Evolutionary conservation across 257 asterid species (phyloP).

Genomic region (Leonotis leonurus): DNA sequence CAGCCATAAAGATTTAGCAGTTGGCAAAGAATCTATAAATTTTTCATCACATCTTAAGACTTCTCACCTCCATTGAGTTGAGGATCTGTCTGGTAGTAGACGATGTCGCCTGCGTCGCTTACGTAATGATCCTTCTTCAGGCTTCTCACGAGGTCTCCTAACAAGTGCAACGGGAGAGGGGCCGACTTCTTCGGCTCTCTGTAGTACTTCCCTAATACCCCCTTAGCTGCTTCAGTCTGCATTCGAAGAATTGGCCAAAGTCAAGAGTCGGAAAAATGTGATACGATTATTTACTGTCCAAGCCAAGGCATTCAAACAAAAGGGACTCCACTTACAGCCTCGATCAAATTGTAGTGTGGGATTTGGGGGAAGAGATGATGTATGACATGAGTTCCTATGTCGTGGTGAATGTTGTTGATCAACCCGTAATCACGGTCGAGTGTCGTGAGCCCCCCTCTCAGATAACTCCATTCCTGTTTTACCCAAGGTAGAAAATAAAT

Average conservation of each 20-base stretch:
- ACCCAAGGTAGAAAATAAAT: neutral
- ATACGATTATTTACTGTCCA: neutral
- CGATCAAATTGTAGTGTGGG: slow-evolving; percentile 76
- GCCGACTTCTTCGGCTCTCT: slow-evolving; percentile 72
- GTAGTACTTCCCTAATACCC: slow-evolving; percentile 72
- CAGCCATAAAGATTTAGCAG: slow-evolving; percentile 1
- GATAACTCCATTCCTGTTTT: slow-evolving; percentile 82
- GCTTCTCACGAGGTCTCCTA: slow-evolving; percentile 60
- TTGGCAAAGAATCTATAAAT: slow-evolving; percentile 1
- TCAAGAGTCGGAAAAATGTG: neutral
- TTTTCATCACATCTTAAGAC: neutral
- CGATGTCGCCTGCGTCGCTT: slow-evolving; percentile 62
- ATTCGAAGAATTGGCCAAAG: neutral
- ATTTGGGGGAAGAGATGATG: slow-evolving; percentile 96
- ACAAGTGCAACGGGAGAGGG: slow-evolving; percentile 57
- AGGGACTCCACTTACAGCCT: slow-evolving; percentile 69
- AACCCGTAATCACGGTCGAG: slow-evolving; percentile 82
- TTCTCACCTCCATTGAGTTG: slow-evolving; percentile 25
- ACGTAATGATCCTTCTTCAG: slow-evolving; percentile 71
- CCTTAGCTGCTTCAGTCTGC: slow-evolving; percentile 80
- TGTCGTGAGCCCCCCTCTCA: slow-evolving; percentile 86
- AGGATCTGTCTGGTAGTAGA: slow-evolving; percentile 63
- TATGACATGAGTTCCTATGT: slow-evolving; percentile 85
- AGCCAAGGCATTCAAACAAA: neutral
- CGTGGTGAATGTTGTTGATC: slow-evolving; percentile 94